phyloP scores from a whole-genome alignment of 2,329 filamentous ascomycete genomes.

The Fusarium chlamydosporum region DNA sequence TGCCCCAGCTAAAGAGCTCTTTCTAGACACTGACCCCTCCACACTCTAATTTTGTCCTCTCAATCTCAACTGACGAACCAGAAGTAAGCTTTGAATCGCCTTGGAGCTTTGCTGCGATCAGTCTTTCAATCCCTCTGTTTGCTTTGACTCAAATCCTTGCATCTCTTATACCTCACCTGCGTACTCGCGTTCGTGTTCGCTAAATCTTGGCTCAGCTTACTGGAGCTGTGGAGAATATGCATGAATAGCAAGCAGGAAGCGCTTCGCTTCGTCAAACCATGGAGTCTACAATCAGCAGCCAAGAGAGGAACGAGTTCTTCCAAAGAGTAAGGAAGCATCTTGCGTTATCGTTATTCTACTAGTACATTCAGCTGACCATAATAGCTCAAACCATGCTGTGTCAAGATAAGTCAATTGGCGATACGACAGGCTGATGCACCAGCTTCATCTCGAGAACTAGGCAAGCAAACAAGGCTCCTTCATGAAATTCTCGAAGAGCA shows the following conservation, averaged over 20 bases:
- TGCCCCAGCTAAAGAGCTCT: background rate
- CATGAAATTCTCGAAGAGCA: constrained; percentile 63
- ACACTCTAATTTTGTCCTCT: constrained; percentile 29
- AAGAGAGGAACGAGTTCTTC: constrained; percentile 53
- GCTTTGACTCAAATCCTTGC: background rate
- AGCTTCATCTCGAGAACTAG: constrained; percentile 60
- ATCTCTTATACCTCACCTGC: background rate
- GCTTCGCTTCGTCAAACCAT: constrained; percentile 45
- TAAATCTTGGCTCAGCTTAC: constrained; percentile 16
- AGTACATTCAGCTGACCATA: constrained; percentile 18
- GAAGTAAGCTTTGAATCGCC: constrained; percentile 11
- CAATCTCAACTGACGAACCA: constrained; percentile 7
- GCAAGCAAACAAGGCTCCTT: constrained; percentile 62
- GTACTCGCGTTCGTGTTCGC: constrained; percentile 39
- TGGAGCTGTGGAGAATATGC: constrained; percentile 44
- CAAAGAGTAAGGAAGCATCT: constrained; percentile 46
- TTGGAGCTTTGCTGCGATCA: constrained; percentile 3
- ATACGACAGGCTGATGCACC: constrained; percentile 63
- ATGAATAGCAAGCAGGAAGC: constrained; percentile 36
- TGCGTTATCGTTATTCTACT: background rate
- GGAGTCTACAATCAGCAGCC: constrained; percentile 45
- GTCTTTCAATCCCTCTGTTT: background rate
- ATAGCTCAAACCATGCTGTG: constrained; percentile 74
- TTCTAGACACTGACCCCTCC: constrained; percentile 29
- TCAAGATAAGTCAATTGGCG: constrained; percentile 71